These are phyloP conservation scores for Fusarium penzigii DNA, from an alignment of 2,329 filamentous ascomycete genomes.

Conservation along the genomic window DNA sequence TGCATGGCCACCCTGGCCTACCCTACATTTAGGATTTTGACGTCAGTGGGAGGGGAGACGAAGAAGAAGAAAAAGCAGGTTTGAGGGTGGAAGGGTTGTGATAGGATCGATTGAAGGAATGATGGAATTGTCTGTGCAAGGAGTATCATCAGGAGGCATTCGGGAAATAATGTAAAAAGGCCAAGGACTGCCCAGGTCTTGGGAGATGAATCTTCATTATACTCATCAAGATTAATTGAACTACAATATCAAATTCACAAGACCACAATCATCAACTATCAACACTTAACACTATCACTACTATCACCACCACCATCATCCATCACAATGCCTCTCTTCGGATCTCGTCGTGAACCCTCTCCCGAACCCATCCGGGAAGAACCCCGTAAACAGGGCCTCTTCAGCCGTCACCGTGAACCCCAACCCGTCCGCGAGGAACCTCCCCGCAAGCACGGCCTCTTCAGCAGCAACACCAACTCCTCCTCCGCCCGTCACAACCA, in stretches of 20 bases:
- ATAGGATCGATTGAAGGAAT: no score
- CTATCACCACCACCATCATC: conserved; percentile 6
- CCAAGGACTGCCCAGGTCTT: conserved; percentile 18
- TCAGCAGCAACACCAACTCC: conserved; percentile 32
- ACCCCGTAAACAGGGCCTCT: background rate
- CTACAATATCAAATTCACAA: background rate
- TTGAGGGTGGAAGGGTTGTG: background rate
- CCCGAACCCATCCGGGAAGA: conserved; percentile 34
- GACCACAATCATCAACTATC: background rate
- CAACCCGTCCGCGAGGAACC: conserved; percentile 31
- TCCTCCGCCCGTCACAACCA: conserved; percentile 24
- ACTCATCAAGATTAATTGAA: background rate
- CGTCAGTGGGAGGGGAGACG: conserved; percentile 8
- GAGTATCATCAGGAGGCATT: no score
- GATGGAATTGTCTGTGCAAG: no score
- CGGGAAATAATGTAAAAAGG: conserved; percentile 11
- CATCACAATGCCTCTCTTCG: conserved; percentile 3
- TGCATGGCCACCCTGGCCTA: background rate
- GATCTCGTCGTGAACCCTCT: conserved; percentile 29
- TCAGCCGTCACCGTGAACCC: conserved; percentile 21
- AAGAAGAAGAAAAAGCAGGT: background rate
- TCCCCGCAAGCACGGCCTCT: conserved; percentile 39
- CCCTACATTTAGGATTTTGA: background rate
- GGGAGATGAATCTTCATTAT: conserved; percentile 6
- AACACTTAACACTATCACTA: background rate